phyloP scores from a whole-genome alignment of 805 yeast genomes.

The Pichia deserticola region DNA sequence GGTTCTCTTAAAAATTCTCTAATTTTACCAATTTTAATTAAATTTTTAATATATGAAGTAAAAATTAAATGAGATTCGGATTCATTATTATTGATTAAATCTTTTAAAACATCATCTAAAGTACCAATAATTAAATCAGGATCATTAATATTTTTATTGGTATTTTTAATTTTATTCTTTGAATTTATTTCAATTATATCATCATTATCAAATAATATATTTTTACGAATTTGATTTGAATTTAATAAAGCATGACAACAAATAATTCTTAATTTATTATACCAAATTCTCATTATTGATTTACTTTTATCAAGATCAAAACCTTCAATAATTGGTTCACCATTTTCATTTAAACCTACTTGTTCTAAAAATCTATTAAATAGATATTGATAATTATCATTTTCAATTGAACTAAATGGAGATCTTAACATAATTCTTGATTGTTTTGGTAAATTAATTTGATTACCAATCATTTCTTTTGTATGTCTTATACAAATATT shows the following conservation, averaged over 20 bases:
- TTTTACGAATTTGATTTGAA: conserved; percentile 2
- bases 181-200: conserved; percentile 2
- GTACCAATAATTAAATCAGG: conserved; percentile 32
- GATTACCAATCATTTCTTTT: conserved; percentile 70
- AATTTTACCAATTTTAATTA: conserved; percentile 60
- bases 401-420: conserved; percentile 78
- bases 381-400: conserved; percentile 66
- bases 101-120: conserved; percentile 59
- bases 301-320: conserved; percentile 42
- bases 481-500: conserved; percentile 68
- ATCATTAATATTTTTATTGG: conserved; percentile 5
- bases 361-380: conserved; percentile 51
- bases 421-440: conserved; percentile 58
- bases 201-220: conserved; percentile 4
- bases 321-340: conserved; percentile 41
- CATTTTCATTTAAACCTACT: conserved; percentile 47
- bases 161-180: background rate
- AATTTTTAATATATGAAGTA: conserved; percentile 37
- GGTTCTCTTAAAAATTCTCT: conserved; percentile 53
- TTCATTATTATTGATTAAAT: conserved; percentile 52
- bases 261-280: conserved; percentile 60
- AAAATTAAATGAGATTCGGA: conserved; percentile 43
- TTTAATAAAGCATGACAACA: conserved; percentile 70
- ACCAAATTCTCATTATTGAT: conserved; percentile 57
- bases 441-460: conserved; percentile 76